Evolutionary conservation across 768 basidiomycete species (phyloP).

Genomic region (Tricholoma furcatifolium): DNA sequence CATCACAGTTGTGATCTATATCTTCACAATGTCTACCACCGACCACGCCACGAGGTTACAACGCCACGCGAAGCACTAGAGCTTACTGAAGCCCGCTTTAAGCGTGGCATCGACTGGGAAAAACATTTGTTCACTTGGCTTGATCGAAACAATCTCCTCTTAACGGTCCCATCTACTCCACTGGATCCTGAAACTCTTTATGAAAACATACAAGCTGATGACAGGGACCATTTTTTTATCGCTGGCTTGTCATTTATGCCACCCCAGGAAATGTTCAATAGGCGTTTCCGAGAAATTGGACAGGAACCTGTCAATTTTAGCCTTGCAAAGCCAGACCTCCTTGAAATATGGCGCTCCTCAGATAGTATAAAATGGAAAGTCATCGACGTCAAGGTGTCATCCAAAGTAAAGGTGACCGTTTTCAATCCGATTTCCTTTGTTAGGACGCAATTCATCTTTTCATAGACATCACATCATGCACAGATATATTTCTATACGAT

Average conservation of each 20-base stretch:
- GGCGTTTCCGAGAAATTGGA: slow-evolving; percentile 31
- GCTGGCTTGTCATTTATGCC: slow-evolving; percentile 42
- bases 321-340: slow-evolving; percentile 46
- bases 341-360: slow-evolving; percentile 38
- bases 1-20: slow-evolving; percentile 48
- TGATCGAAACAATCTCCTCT: slow-evolving; percentile 36
- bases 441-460: not conserved
- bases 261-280: slow-evolving; percentile 31
- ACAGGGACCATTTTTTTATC: slow-evolving; percentile 44
- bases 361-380: slow-evolving; percentile 42
- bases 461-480: slow-evolving; percentile 47
- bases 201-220: slow-evolving; percentile 43
- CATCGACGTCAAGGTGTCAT: slow-evolving; percentile 51
- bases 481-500: slow-evolving; percentile 53
- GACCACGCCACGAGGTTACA: not conserved
- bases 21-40: slow-evolving; percentile 39
- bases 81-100: slow-evolving; percentile 30
- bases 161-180: slow-evolving; percentile 37
- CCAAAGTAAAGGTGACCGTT: slow-evolving; percentile 39
- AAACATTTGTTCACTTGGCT: slow-evolving; percentile 38
- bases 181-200: slow-evolving; percentile 30
- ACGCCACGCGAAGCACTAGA: slow-evolving; percentile 26
- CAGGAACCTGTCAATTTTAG: slow-evolving; percentile 39
- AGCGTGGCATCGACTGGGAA: slow-evolving; percentile 49
- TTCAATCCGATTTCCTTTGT: not conserved